Conservation (phyloP, 345 rosid genomes). For the Rhizophora apiculata region DNA sequence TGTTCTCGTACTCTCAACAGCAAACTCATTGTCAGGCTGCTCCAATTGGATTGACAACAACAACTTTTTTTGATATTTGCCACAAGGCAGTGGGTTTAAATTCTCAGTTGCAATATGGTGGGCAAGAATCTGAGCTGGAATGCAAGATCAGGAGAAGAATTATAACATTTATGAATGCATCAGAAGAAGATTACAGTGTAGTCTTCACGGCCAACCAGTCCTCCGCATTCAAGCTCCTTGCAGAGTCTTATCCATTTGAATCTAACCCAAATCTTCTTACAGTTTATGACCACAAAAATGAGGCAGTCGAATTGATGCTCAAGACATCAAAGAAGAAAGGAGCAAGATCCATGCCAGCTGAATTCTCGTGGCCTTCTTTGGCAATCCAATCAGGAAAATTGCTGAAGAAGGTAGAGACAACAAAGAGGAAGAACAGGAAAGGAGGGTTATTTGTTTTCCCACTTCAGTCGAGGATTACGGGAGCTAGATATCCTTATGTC, state of each 20-base stretch:
- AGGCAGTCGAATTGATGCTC: conserved; percentile 56
- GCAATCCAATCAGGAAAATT: conserved; percentile 45
- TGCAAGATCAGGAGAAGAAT: conserved; percentile 46
- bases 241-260: conserved; percentile 66
- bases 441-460: conserved; percentile 84
- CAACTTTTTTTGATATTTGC: conserved; percentile 45
- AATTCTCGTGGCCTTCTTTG: conserved; percentile 66
- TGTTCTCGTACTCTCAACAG: conserved; percentile 70
- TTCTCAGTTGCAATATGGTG: conserved; percentile 35
- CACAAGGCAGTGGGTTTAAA: conserved; percentile 43
- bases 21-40: neutral
- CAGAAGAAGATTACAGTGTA: conserved; percentile 64
- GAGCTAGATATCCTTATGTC: conserved; percentile 61
- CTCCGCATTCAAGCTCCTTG: conserved; percentile 71
- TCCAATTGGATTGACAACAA: conserved; percentile 21
- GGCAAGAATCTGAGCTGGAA: conserved; percentile 49
- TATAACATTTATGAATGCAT: conserved; percentile 65
- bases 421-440: conserved; percentile 35
- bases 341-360: conserved; percentile 47
- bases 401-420: conserved; percentile 40
- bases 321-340: conserved; percentile 60
- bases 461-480: conserved; percentile 69
- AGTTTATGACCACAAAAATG: conserved; percentile 70
- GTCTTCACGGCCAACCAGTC: conserved; percentile 65
- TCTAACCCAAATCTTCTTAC: conserved; percentile 54